Evolutionary conservation across 2,329 filamentous ascomycete genomes (phyloP).

Genomic region (Xylariomycetidae sp.): DNA sequence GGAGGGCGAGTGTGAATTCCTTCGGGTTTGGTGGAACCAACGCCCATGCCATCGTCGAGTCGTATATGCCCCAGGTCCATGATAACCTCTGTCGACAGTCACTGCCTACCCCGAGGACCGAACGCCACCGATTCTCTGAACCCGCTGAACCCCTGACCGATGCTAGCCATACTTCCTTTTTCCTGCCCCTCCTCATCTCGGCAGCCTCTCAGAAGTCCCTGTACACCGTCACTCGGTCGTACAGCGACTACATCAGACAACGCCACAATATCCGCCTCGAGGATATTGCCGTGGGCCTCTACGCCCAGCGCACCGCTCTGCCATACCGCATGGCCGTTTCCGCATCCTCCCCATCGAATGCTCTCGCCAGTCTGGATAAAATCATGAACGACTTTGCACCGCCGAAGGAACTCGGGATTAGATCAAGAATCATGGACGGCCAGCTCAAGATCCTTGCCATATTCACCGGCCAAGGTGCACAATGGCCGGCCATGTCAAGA

Average conservation of each 20-base stretch:
- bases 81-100: conserved; percentile 6
- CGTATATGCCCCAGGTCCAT: conserved; percentile 30
- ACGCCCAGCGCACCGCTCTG: conserved; percentile 25
- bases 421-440: conserved; percentile 13
- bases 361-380: conserved; percentile 19
- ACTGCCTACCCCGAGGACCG: neutral
- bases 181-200: conserved; percentile 33
- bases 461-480: conserved; percentile 33
- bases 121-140: no score
- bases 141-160: no score
- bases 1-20: conserved; percentile 39
- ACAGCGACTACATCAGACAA: conserved; percentile 24
- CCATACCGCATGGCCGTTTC: conserved; percentile 26
- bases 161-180: no score
- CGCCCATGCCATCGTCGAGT: conserved; percentile 38
- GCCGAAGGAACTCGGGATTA: conserved; percentile 10
- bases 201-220: conserved; percentile 33
- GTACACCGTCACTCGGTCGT: conserved; percentile 18
- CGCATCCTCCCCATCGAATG: conserved; percentile 14
- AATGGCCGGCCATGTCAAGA: conserved; percentile 31
- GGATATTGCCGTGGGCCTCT: conserved; percentile 30
- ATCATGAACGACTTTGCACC: conserved; percentile 14
- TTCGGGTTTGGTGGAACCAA: conserved; percentile 43
- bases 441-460: conserved; percentile 25
- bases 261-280: conserved; percentile 6